Evolutionary conservation across 176 grass and related monocot species (phyloP), one percentile per base, ranked within the genome.

Genomic region (Cocos nucifera): DNA sequence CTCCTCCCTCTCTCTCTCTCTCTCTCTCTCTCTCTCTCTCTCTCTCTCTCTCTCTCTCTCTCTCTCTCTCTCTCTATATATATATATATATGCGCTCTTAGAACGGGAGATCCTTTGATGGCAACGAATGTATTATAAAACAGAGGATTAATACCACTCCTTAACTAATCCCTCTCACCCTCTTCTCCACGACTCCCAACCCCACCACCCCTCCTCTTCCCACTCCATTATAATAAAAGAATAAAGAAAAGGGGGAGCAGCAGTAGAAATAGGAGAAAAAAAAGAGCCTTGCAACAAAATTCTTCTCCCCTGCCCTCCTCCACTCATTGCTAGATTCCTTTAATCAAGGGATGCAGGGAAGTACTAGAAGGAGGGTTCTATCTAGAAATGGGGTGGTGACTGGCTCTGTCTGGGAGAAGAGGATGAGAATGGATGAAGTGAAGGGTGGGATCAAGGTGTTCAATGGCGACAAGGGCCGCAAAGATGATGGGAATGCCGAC

Each of bases 391-490:
- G 73, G 1, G 81, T 55, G 17, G 64, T 18, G 25, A 56, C 22
- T 5, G 79, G 74, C 61, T 98, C 88, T 14, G 80, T 83, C 76
- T 86, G 84, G 78, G 85, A 85, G 64, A 75, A 75, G 5, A 71
- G 79, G 79, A 92, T 89, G 87, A 85, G 61, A 75, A 86, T 98
- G 88, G 93, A 92, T 62, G 84, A 92, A 56, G 88, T 78, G 18
- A 88, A 89, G 52, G 87, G 81, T 24, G 94, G 88, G 54, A 74
- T 92, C 69, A 98, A 92, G 79, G 94, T 85, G n/a, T 98, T 98
- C 59, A 93, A 73, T 75, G 84, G 39, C 26, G 49, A 62, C 0
- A 62, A 67, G 29, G 59, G 58, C 61, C 25, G 32, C 2, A 22
- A 17, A 69, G 64, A 24, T 4, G 75, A 59, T 14, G 69, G 50